Evolutionary conservation across 2,329 filamentous ascomycete species (phyloP), one percentile per base, ranked within the genome.

Genomic region (Ampelomyces quisqualis): DNA sequence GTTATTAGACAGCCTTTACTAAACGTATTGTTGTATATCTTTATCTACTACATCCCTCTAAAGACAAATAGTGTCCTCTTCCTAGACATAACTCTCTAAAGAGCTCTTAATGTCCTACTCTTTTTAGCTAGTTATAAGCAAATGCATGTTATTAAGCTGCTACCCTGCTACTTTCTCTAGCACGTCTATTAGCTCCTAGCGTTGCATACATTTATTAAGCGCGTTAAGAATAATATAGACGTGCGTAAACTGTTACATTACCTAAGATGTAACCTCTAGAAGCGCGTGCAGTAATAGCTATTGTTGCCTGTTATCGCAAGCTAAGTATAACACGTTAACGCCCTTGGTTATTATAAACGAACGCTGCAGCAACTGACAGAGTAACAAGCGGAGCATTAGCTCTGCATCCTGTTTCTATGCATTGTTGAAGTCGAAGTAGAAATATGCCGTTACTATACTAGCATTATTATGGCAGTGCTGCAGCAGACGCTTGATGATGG

Each of bases 351-450:
- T 34, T 9, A 33, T 38, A 7, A 28, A 17, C 6, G 34, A 45
- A 10, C 53, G 51, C 15, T 51, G 27, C 32, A 58, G 59, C 2
- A 73, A 49, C 38, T 74, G 71, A 11, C 26, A 43, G 7, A 72
- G 32, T 3, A 74, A 48, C 8, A 70, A 72, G 13, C 64, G 60
- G 2, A 73, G 9, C 55, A 71, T 64, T 0, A 55, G 47, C 11
- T 67, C 59, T 4, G 62, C 30, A 0, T 49, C 27, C 40, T 70
- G 68, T 34, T 73, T 74, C 19, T 58, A 33, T 0, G 6, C 26
- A 34, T 73, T 60, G 4, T 60, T 71, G 51, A 73, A 74, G 38
- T 61, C 52, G 27, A 65, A 64, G 44, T 47, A 64, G 34, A 64
- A 65, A 40, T 62, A 62, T 7, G 43, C 45, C 1, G 38, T 47